Base-by-base conservation (phyloP, 306 rosid genomes). In the Macrotyloma uniflorum region DNA sequence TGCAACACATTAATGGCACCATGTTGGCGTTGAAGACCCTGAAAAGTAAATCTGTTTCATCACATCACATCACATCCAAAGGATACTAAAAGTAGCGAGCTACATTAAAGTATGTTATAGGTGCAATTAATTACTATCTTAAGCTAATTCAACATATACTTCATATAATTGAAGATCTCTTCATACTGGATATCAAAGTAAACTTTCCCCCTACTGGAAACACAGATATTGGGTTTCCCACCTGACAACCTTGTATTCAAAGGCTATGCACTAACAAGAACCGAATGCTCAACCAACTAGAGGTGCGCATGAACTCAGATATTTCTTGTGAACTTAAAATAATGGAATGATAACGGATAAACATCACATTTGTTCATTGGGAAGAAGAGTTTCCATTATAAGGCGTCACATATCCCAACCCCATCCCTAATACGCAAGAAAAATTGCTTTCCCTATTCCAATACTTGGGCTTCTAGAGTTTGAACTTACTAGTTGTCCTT, bases 1-100 rank as follows among this genome's bases (percentile, higher is more conserved):
- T 94, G 89, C 86, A 92, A 77, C 63, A 94, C 91, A 82, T 86
- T 78, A 69, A 90, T 32, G 87, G 97, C 97, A 81, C 90, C 79
- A 71, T 88, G 77, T 67, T 87, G 91, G 75, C 88, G 83, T 47
- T 80, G 88, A 68, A 92, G 88, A 55, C 90, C 93, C 97, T 90
- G 75, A 32, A 76, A 72, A 83, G 63, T 74, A 78, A 42, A 46
- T 76, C 43, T 68, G 67, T 30, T 49, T 18, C 61, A 70, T 75
- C 35, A 80, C 23, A 68, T 64, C 45, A 18, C 61, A 70, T 75
- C 35, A 80, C 23, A 68, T 64, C 45, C 59, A 77, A 13, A 63
- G 40, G 72, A 78, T 76, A 57, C 79, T 32, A 68, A 49, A 70
- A 7, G 61, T 55, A 15, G 10, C 46, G 24, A 50, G 45, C 62